A percentile compares a stretch with the other conserved stretches of the same genome.
Conservation (phyloP, 139 green algal species). For the Volvox africanus region DNA sequence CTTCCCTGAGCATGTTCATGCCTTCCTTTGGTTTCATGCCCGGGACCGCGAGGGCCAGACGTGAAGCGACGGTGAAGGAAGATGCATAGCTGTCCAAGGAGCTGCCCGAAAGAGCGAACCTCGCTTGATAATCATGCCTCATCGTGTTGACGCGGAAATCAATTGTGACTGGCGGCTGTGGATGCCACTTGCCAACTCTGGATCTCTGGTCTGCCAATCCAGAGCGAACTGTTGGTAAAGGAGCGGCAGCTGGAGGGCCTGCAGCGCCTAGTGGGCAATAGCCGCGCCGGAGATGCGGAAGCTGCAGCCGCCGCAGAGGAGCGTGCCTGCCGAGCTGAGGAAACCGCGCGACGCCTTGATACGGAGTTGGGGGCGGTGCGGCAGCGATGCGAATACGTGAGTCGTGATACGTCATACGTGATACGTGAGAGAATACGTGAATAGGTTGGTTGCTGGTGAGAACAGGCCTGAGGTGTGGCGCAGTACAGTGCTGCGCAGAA, state of each 20-base stretch:
- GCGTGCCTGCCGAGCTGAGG: conserved; percentile 36
- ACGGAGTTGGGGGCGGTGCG: conserved; percentile 9
- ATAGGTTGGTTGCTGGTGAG: background rate
- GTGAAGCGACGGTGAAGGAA: too few relatives aligned
- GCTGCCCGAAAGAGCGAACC: too few relatives aligned
- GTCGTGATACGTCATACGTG: background rate
- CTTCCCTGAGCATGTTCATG: too few relatives aligned
- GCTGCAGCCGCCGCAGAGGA: conserved; percentile 8
- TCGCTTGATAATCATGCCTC: too few relatives aligned
- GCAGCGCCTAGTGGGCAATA: conserved; percentile 1
- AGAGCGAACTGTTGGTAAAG: conserved; percentile 39
- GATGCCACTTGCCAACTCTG: too few relatives aligned
- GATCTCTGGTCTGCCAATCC: background rate
- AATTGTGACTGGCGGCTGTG: too few relatives aligned
- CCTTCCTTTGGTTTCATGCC: too few relatives aligned
- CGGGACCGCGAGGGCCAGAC: too few relatives aligned
- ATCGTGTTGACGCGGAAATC: too few relatives aligned
- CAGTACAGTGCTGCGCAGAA: too few relatives aligned
- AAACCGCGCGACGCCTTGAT: conserved; percentile 47
- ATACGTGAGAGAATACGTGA: conserved; percentile 24
- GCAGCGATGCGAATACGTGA: conserved; percentile 18
- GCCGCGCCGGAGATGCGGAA: conserved; percentile 17
- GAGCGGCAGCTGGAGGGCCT: conserved; percentile 33
- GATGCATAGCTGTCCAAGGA: too few relatives aligned
- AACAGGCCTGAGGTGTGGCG: too few relatives aligned